Evolutionary conservation across 768 basidiomycete species (phyloP).

Genomic region (Fistulinella prunicolor): DNA sequence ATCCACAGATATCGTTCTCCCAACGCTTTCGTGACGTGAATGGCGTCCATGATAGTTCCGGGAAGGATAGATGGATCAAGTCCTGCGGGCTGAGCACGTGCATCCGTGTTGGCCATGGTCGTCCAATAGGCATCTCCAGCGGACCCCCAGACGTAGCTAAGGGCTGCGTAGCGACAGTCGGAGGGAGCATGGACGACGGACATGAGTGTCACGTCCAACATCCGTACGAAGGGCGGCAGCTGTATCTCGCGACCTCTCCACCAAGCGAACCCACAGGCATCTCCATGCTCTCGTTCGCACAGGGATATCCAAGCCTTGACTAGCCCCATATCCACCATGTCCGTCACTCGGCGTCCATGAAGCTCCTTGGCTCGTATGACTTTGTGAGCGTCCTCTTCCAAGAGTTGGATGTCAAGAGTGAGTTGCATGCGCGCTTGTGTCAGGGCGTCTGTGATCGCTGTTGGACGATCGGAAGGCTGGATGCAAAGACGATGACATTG

Average conservation of each 20-base stretch:
- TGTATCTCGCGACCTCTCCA: slow-evolving; percentile 5
- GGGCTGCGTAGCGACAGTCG: slow-evolving; percentile 13
- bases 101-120: background rate
- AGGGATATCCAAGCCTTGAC: background rate
- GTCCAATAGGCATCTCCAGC: slow-evolving; percentile 8
- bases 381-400: background rate
- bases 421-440: background rate
- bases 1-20: slow-evolving; percentile 26
- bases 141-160: slow-evolving; percentile 19
- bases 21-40: slow-evolving; percentile 13
- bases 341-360: background rate
- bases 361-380: background rate
- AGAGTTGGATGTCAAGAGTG: background rate
- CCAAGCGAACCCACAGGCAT: background rate
- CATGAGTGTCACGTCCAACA: slow-evolving; percentile 17
- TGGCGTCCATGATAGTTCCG: slow-evolving; percentile 21
- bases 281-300: background rate
- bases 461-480: background rate
- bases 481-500: background rate
- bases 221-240: slow-evolving; percentile 10
- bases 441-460: background rate
- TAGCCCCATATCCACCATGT: background rate
- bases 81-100: background rate
- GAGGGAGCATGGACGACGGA: slow-evolving; percentile 1
- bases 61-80: slow-evolving; percentile 7